Conservation (phyloP, 129 eudicot genomes). For the Erigeron canadensis region DNA sequence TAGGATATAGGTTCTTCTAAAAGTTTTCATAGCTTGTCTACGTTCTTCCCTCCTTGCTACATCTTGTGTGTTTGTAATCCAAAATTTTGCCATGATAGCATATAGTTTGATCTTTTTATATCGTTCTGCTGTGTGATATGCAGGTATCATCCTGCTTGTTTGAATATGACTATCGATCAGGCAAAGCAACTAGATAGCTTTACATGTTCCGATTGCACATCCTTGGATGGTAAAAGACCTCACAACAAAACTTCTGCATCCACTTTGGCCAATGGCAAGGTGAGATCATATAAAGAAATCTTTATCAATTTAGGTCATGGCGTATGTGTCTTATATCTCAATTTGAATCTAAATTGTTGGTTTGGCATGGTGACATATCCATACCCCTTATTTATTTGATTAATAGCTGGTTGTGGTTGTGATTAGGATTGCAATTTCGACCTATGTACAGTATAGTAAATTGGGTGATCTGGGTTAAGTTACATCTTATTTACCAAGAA, state of each 20-base stretch:
- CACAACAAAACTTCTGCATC: constrained; percentile 29
- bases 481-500: neutral
- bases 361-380: neutral
- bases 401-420: neutral
- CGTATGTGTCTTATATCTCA: neutral
- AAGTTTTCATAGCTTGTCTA: neutral
- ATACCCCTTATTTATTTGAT: neutral
- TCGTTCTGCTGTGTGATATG: constrained; percentile 12
- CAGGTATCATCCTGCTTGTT: constrained; percentile 82
- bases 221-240: constrained; percentile 37
- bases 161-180: constrained; percentile 54
- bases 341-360: neutral
- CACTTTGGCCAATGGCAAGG: constrained; percentile 48
- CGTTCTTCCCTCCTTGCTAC: neutral
- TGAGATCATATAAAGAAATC: constrained; percentile 3
- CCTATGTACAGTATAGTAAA: neutral
- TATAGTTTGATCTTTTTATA: neutral
- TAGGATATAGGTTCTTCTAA: neutral
- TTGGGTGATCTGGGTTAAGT: neutral
- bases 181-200: constrained; percentile 62
- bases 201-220: constrained; percentile 52
- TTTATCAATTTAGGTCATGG: neutral
- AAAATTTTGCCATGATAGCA: neutral
- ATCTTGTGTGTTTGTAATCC: neutral
- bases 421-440: neutral